Evolutionary conservation across 352 stramenopile species (phyloP).

Genomic region (Globisporangium nagaii): DNA sequence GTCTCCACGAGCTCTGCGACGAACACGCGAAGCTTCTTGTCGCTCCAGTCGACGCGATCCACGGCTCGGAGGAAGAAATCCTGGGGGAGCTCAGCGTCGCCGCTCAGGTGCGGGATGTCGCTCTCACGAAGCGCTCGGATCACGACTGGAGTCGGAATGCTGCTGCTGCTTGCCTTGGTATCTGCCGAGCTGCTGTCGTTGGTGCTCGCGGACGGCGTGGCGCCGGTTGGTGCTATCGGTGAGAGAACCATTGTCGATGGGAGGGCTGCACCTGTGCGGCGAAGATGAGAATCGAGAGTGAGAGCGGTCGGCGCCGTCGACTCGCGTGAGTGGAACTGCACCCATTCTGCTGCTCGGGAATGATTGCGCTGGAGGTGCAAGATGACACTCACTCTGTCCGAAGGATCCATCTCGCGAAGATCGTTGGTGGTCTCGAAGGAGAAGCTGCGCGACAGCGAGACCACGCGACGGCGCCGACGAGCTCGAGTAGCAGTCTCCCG

Average conservation of each 20-base stretch:
- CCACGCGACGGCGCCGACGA: no score
- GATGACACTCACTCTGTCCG: background rate
- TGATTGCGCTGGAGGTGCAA: background rate
- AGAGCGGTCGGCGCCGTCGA: background rate
- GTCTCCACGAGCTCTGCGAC: slow-evolving; percentile 14
- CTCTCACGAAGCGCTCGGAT: slow-evolving; percentile 3
- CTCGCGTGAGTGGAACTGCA: background rate
- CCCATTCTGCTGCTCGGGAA: background rate
- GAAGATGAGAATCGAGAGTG: background rate
- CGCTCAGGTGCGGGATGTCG: background rate
- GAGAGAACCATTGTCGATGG: background rate
- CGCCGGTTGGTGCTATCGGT: no score
- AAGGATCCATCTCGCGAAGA: background rate
- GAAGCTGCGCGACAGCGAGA: no score
- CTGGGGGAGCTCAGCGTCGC: background rate
- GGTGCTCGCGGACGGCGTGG: no score
- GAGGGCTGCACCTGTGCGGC: background rate
- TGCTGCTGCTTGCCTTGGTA: background rate
- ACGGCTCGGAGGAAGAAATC: background rate
- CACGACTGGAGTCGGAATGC: background rate
- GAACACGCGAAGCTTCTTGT: slow-evolving; percentile 18
- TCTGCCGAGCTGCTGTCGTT: no score
- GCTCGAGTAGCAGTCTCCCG: no score
- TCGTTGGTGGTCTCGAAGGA: no score
- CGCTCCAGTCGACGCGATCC: slow-evolving; percentile 19